A percentile compares a stretch with the other conserved stretches of the same genome.
Evolutionary conservation across 768 basidiomycete species (phyloP).

Genomic region (Tricholoma flavovirens): DNA sequence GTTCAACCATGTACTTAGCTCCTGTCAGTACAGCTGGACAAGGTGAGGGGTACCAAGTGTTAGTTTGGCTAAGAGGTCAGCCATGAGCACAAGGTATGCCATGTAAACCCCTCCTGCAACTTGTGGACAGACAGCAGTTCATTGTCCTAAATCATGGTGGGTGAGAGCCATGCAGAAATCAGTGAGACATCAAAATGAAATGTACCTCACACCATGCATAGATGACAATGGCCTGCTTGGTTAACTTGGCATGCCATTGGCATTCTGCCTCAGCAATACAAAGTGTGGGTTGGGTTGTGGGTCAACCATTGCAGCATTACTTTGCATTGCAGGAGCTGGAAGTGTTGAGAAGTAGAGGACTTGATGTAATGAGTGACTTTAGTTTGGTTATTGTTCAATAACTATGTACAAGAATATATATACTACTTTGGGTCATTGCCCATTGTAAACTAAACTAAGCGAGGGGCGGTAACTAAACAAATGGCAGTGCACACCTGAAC

Average conservation of each 20-base stretch:
- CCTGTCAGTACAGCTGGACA: background rate
- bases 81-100: background rate
- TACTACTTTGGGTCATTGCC: too few relatives aligned
- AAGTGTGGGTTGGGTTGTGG: background rate
- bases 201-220: background rate
- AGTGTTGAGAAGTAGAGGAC: too few relatives aligned
- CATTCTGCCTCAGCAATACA: background rate
- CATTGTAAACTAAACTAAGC: too few relatives aligned
- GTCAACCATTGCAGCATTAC: background rate
- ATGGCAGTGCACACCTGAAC: too few relatives aligned
- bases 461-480: too few relatives aligned
- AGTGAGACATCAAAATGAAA: background rate
- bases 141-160: background rate
- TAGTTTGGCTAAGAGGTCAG: background rate
- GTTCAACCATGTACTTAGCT: background rate
- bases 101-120: background rate
- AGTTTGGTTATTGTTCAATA: too few relatives aligned
- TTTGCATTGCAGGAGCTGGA: background rate
- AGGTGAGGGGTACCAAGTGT: background rate
- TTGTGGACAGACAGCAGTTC: background rate
- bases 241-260: background rate
- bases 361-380: too few relatives aligned
- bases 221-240: background rate
- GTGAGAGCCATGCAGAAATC: too few relatives aligned
- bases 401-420: too few relatives aligned